Evolutionary conservation across 2,329 filamentous ascomycete species (phyloP).

Genomic region (Fonsecaea monophora): DNA sequence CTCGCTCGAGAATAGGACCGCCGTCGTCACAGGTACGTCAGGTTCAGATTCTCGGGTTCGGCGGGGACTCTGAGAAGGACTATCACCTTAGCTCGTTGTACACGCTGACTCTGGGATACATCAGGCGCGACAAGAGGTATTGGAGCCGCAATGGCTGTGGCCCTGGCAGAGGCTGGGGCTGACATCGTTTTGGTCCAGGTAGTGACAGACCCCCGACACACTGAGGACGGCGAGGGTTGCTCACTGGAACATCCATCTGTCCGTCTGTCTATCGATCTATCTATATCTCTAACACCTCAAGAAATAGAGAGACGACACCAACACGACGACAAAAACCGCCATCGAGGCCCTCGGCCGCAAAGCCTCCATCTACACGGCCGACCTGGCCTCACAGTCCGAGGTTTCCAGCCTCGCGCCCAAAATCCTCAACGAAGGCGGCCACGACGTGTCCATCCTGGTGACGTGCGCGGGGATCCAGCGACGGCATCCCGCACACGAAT

Average conservation of each 20-base stretch:
- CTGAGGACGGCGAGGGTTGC: too few relatives aligned
- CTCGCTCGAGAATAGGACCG: slow-evolving; percentile 48
- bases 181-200: slow-evolving; percentile 51
- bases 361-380: slow-evolving; percentile 53
- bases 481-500: slow-evolving; percentile 74
- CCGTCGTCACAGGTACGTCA: slow-evolving; percentile 50
- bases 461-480: slow-evolving; percentile 89
- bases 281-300: too few relatives aligned
- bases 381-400: slow-evolving; percentile 50
- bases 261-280: too few relatives aligned
- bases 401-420: slow-evolving; percentile 51
- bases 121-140: slow-evolving; percentile 53
- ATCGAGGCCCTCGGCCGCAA: slow-evolving; percentile 48
- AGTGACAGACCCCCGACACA: neutral
- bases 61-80: neutral
- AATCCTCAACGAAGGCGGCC: slow-evolving; percentile 48
- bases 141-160: slow-evolving; percentile 55
- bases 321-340: slow-evolving; percentile 51
- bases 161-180: slow-evolving; percentile 55
- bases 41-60: too few relatives aligned
- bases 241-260: too few relatives aligned
- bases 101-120: neutral
- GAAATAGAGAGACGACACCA: slow-evolving; percentile 57
- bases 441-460: slow-evolving; percentile 76
- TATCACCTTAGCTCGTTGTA: too few relatives aligned